Base-by-base conservation (phyloP, 352 stramenopile genomes). In the Halophytophthora polymorphica region DNA sequence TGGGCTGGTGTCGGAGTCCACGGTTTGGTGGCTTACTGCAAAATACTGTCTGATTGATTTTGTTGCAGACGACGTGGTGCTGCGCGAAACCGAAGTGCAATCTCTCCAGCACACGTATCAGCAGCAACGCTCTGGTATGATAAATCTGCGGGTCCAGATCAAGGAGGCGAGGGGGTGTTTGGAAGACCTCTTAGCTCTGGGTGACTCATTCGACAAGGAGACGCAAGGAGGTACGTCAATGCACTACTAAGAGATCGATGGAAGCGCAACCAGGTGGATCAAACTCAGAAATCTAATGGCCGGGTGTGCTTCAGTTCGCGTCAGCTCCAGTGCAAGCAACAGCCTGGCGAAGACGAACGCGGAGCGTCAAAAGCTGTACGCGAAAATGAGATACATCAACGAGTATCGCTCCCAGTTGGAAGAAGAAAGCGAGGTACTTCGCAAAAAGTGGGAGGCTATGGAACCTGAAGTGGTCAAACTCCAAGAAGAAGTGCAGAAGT, bases 331-430 rank as follows among this genome's bases (percentile, higher is more conserved):
- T 19, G 50, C 68, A 35, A 53, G 61, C 6, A 37, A 39, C 33
- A 39, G 64, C 6, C 43, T 67, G 11, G 63, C 65, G 25, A 36
- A 53, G 25, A 51, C 64, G 21, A 48, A 50, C n/a, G 21, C 58
- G 15, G 56, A 68, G 25, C 53, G 71, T 14, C 65, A 77, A 29
- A 80, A 83, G 37, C 49, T 84, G 15, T 56, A 58, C 49, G 63
- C 57, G 11, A 85, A 86, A 45, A 65, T 66, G 46, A 53, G 51
- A 53, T 66, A 73, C 39, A 70, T 82, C 11, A 21, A 70, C 17
- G 53, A 81, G n/a, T 66, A 75, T n/a, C 63, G 65, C 28, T 29
- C 21, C n/a, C 58, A 85, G 36, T 52, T 80, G 31, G 36, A 66
- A 18, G 21, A 58, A n/a, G 65, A 86, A 50, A 58, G 45, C 7